Base-by-base conservation (phyloP, 257 asterid genomes). In the Anisodus tanguticus region DNA sequence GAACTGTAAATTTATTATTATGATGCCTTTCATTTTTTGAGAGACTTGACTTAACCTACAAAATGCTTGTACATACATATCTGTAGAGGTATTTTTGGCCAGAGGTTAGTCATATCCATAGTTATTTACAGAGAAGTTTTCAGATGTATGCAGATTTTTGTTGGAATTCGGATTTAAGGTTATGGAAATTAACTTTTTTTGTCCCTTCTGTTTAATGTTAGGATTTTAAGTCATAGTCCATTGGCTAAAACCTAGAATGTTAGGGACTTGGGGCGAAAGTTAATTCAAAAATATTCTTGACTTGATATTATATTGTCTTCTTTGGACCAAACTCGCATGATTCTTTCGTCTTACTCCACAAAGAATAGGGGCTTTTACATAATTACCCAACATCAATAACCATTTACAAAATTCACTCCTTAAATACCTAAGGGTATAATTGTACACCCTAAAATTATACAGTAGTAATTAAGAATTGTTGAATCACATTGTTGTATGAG, bases 151-250 rank as follows among this genome's bases (percentile, higher is more conserved):
- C 22, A 22, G 22, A 74, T 19, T 2, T 13, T 74, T 49, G 62
- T 74, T 49, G 62, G 22, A 74, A 74, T 49, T 74, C 9, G 81
- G 45, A 74, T 9, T 74, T 74, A 49, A 49, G 39, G 58, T 19
- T 49, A 3, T 19, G 62, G 5, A 72, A 10, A 45, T 9, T 11
- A 71, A 8, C 5, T 43, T 43, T 70, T 66, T 9, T 41, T 69
- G 55, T 70, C 47, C 0, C 16, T 41, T 70, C 2, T 43, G 1
- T 43, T 43, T 71, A 71, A 0, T 17, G 3, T 71, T n/a, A n/a
- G 1, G 39, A 71, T n/a, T 17, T 4, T 45, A 71, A n/a, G 5
- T 15, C 79, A 9, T 45, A 72, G 3, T 17, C 31, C 9, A 59
- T 55, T 4, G 9, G 26, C 54, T n/a, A 17, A 70, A 69, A 39